Conservation (phyloP, 768 basidiomycete genomes). For the Auriculariales sp. region DNA sequence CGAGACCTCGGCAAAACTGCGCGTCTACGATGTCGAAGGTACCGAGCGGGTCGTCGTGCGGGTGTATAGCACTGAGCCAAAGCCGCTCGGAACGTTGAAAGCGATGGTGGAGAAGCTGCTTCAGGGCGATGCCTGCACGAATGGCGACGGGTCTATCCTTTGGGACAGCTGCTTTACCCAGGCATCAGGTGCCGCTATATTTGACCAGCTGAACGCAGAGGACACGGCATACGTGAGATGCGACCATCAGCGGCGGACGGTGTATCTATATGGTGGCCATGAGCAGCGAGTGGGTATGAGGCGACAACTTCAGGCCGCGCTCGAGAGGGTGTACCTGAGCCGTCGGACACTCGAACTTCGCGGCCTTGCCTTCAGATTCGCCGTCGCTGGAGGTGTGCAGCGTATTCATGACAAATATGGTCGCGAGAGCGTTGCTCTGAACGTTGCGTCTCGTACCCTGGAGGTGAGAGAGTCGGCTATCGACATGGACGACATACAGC, state of each 20-base stretch:
- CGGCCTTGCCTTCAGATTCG: no score
- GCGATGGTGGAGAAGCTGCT: conserved; percentile 44
- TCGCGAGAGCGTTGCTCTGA: conserved; percentile 37
- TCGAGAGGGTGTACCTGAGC: not conserved
- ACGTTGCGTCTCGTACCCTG: conserved; percentile 28
- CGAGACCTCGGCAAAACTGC: conserved; percentile 20
- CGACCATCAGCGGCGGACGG: conserved; percentile 19
- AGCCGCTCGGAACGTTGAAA: conserved; percentile 41
- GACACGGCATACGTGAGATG: not conserved
- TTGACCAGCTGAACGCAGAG: not conserved
- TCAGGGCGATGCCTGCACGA: conserved; percentile 39
- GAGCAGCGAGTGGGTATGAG: conserved; percentile 27
- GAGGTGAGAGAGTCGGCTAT: conserved; percentile 40
- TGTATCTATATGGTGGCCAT: conserved; percentile 18
- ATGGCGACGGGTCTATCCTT: conserved; percentile 31
- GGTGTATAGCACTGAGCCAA: conserved; percentile 34
- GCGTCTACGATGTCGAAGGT: conserved; percentile 14
- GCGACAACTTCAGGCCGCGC: not conserved
- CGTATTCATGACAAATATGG: conserved; percentile 37
- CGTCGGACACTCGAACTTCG: no score
- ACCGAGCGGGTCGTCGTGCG: conserved; percentile 21
- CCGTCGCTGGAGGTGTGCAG: conserved; percentile 31
- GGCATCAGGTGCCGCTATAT: conserved; percentile 19
- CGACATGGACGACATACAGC: conserved; percentile 24
- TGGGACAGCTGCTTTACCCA: conserved; percentile 56